Base-by-base conservation (phyloP, 192 early-diverging fungal genomes). In the Backusella mclennaniae region DNA sequence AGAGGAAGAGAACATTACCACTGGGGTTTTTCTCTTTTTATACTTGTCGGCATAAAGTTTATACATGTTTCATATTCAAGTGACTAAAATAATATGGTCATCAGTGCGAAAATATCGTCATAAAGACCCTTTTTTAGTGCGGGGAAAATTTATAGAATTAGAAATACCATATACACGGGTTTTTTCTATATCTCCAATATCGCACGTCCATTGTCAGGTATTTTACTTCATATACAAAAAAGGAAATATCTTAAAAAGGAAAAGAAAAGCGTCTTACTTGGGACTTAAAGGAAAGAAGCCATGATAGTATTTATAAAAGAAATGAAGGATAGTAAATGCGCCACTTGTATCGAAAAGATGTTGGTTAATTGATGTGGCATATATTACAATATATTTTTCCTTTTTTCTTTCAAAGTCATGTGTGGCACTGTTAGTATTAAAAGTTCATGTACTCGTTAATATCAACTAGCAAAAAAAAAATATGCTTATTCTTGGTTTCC, bases 311-410 rank as follows among this genome's bases (percentile, higher is more conserved):
- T 63, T 14, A 26, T 63, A 63, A 29, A 7, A 29, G 8, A 14
- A 63, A 29, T 29, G 12, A 29, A 29, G n/a, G 3, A 1, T 63
- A 5, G 19, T 14, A 63, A 33, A 29, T 63, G 29, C 56, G 56
- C 56, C 56, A 63, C 56, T 29, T 49, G 6, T 49, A 49, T 21
- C 15, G 6, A n/a, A 49, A 26, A 5, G 26, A 63, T 63, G 56
- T 29, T 29, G 56, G 56, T 63, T 63, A 63, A 63, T 63, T 63
- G 56, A 19, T 63, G 56, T 63, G 56, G 56, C 56, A 63, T 63
- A 63, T 63, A 63, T 29, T 63, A 26, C 56, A 63, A 63, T 63
- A 63, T 23, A 11, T 12, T 4, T 14, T 63, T 63, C 12, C 21
- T 11, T n/a, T 63, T 26, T 29, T 63, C 26, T 26, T 26, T 7